Evolutionary conservation across 2,329 filamentous ascomycete genomes (phyloP).

Genomic region (Clonostachys sp.): DNA sequence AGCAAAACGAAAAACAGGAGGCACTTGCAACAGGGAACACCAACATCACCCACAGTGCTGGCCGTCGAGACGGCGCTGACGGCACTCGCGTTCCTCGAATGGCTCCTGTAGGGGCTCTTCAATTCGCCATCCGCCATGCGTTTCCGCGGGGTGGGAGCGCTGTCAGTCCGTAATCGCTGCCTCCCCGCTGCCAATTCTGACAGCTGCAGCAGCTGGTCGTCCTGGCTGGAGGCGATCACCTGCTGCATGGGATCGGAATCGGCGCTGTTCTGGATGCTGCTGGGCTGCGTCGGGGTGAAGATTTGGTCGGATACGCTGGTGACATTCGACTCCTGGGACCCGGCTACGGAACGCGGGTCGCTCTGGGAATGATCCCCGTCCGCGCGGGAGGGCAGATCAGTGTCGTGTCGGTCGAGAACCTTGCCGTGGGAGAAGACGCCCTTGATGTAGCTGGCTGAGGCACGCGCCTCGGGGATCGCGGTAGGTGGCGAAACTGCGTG

Average conservation of each 20-base stretch:
- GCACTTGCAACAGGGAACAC: conserved; percentile 16
- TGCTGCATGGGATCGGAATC: conserved; percentile 5
- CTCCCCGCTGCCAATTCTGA: conserved; percentile 53
- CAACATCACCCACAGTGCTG: conserved; percentile 75
- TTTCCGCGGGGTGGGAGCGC: conserved; percentile 48
- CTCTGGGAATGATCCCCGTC: conserved; percentile 17
- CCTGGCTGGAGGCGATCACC: conserved; percentile 34
- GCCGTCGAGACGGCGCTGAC: conserved; percentile 56
- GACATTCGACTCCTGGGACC: conserved; percentile 17
- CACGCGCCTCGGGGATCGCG: conserved; percentile 11
- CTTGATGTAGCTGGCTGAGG: conserved; percentile 7
- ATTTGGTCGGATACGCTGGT: conserved; percentile 17
- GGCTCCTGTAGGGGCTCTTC: conserved; percentile 57
- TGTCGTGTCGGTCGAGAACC: neutral
- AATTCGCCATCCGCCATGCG: conserved; percentile 72
- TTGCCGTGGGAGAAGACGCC: neutral
- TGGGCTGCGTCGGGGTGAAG: conserved; percentile 11
- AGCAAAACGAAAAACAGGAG: neutral
- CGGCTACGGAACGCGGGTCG: conserved; percentile 6
- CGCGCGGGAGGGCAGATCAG: neutral
- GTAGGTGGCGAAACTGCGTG: conserved; percentile 3
- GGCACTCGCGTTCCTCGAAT: conserved; percentile 69
- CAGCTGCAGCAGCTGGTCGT: conserved; percentile 52
- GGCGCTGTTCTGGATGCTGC: conserved; percentile 10
- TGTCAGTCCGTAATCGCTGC: conserved; percentile 38